Evolutionary conservation across 2,329 filamentous ascomycete species (phyloP), one percentile per base, ranked within the genome.

Genomic region (Chaetomium olivaceum): DNA sequence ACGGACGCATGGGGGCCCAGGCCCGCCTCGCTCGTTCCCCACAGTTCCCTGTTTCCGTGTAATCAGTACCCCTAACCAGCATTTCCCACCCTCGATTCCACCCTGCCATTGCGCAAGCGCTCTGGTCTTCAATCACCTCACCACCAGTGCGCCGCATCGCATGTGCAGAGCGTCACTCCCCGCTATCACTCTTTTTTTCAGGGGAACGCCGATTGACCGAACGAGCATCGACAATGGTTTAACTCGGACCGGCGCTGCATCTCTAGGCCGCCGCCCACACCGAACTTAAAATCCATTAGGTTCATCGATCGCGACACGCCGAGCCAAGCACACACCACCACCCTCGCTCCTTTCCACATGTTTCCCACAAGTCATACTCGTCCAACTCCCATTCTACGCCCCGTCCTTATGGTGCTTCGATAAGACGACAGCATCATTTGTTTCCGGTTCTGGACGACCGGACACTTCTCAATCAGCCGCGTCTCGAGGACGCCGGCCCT

Each of bases 401-500:
- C 25, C 27, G n/a, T 33, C 55, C 58, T 21, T 54, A 43, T 63
- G 55, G 48, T 61, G 21, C 61, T 16, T 54, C 60, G 21, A 23
- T 64, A 57, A 59, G 46, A 58, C 64, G n/a, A 11, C 19, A 43
- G 27, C 39, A 61, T 50, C 64, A 8, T 29, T 56, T 36, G 51
- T 2, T 4, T 43, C n/a, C 39, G 29, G 46, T 48, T 23, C n/a
- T 23, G 50, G 33, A 56, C 56, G 51, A 70, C 66, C 68, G 68
- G 65, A 62, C 48, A 43, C 62, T 61, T 51, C 8, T 69, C 58
- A 23, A n/a, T 58, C 66, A 56, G 78, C 80, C 80, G 78, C 79
- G 79, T 81, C 80, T 80, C 77, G 73, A 79, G 67, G 80, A 75
- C 80, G 79, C 77, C 70, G 79, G 79, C 79, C 64, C 70, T 67